These are phyloP conservation scores for Pythium phragmitis DNA, from an alignment of 352 stramenopile species.

Conservation along the genomic window DNA sequence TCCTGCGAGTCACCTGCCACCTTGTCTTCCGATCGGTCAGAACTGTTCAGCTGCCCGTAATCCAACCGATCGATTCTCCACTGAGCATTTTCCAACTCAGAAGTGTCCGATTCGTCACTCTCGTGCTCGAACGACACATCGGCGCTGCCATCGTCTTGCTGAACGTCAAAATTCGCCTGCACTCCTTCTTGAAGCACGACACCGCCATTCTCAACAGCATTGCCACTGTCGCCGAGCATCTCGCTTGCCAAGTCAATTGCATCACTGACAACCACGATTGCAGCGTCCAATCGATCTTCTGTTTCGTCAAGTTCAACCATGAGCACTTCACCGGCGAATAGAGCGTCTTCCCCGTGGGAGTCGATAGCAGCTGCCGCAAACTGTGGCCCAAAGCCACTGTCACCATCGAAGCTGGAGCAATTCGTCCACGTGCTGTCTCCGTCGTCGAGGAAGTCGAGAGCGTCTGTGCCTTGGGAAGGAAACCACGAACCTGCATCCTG, in stretches of 20 bases:
- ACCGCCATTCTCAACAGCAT: not conserved
- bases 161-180: not conserved
- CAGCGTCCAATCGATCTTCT: not conserved
- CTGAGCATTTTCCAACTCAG: not conserved
- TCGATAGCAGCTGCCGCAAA: not conserved
- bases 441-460: not conserved
- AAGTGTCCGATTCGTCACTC: not conserved
- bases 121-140: not conserved
- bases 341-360: not conserved
- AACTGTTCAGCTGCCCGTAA: not conserved
- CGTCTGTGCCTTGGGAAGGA: not conserved
- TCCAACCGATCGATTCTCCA: not conserved
- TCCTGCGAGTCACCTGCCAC: not conserved
- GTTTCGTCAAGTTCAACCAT: constrained; percentile 1
- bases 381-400: not conserved
- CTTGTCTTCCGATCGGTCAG: not conserved
- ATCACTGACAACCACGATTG: not conserved
- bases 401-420: not conserved
- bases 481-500: not conserved
- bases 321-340: not conserved
- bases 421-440: constrained; percentile 9
- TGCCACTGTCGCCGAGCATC: not conserved
- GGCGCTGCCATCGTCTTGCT: not conserved
- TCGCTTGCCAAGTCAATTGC: constrained; percentile 8
- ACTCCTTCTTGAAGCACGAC: not conserved